phyloP scores from a whole-genome alignment of 345 rosid genomes.

The Citrus mangshanensis region DNA sequence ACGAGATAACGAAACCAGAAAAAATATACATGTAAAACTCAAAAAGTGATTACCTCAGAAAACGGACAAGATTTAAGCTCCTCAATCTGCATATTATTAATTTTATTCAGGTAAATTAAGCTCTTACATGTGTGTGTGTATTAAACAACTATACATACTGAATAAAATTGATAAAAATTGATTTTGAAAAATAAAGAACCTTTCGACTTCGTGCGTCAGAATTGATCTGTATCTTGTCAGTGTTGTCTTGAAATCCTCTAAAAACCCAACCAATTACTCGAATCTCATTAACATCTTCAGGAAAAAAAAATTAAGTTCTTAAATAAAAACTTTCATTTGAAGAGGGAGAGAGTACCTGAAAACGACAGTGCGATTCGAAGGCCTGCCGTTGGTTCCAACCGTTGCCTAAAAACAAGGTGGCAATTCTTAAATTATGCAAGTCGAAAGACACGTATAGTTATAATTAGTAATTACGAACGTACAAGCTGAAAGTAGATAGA shows the following conservation, averaged over 20 bases:
- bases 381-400: conserved; percentile 65
- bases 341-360: conserved; percentile 45
- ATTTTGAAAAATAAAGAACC: conserved; percentile 26
- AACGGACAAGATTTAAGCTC: conserved; percentile 77
- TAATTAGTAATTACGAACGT: not conserved
- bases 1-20: not conserved
- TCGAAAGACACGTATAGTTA: not conserved
- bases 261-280: conserved; percentile 10
- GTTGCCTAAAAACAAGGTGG: conserved; percentile 57
- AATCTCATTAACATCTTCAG: not conserved
- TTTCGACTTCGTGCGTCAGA: conserved; percentile 65
- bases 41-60: conserved; percentile 59
- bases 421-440: not conserved
- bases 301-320: not conserved
- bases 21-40: not conserved
- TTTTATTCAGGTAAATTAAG: not conserved
- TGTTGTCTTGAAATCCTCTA: conserved; percentile 76
- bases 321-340: not conserved
- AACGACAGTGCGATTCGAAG: conserved; percentile 85
- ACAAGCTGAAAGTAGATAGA: conserved; percentile 69
- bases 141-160: not conserved
- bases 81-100: conserved; percentile 49
- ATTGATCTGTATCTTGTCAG: conserved; percentile 62
- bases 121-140: not conserved
- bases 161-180: not conserved